These are phyloP conservation scores for Phytophthora quininea DNA, from an alignment of 352 stramenopile species.

Conservation along the genomic window DNA sequence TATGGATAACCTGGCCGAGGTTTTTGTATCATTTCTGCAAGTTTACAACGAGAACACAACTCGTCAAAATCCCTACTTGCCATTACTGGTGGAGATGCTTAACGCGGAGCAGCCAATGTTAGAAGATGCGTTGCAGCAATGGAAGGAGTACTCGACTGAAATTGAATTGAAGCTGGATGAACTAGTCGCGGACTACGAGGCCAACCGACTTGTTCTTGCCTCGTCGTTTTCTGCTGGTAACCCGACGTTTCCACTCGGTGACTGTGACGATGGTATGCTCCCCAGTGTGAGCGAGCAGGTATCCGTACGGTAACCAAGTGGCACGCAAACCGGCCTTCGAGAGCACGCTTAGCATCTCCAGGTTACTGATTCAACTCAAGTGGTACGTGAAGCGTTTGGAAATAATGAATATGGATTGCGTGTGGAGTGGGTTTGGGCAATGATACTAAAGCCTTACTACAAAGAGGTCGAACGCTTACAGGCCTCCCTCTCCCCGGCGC, in stretches of 20 bases:
- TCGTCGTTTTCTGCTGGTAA: constrained; percentile 3
- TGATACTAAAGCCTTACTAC: constrained; percentile 39
- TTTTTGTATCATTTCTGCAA: constrained; percentile 38
- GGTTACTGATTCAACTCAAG: not conserved
- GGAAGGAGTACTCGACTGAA: constrained; percentile 25
- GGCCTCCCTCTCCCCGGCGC: constrained; percentile 24
- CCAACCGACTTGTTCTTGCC: constrained; percentile 33
- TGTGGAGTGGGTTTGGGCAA: constrained; percentile 23
- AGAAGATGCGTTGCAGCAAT: constrained; percentile 30
- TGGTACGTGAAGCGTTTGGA: constrained; percentile 1
- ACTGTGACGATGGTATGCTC: not conserved
- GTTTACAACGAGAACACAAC: constrained; percentile 37
- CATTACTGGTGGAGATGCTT: constrained; percentile 37
- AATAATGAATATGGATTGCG: constrained; percentile 34
- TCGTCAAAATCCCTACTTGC: constrained; percentile 44
- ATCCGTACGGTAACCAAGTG: no score
- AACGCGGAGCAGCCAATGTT: constrained; percentile 32
- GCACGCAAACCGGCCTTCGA: no score
- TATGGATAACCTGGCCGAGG: constrained; percentile 29
- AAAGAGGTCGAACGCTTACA: constrained; percentile 33
- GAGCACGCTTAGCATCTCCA: not conserved
- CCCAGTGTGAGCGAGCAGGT: not conserved
- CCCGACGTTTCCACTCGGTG: no score
- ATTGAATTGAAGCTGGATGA: constrained; percentile 27
- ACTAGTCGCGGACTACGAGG: constrained; percentile 40